A percentile compares a stretch with the other conserved stretches of the same genome.
These are phyloP conservation scores for Botrytis galanthina DNA, from an alignment of 2,329 filamentous ascomycete species.

Conservation along the genomic window DNA sequence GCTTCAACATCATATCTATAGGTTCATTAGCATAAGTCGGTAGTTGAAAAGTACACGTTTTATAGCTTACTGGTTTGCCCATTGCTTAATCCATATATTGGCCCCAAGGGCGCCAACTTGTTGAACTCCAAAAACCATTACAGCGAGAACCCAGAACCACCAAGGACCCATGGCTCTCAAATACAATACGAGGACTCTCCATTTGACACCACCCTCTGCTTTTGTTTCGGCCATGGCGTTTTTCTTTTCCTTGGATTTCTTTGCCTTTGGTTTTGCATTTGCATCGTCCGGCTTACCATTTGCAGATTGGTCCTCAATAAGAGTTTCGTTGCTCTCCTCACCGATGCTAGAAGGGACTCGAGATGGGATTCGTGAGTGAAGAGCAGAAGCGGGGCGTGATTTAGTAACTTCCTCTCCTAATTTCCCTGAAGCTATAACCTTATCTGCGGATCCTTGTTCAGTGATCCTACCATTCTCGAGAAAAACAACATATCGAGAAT, in stretches of 20 bases:
- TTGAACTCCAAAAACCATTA: slow-evolving; percentile 73
- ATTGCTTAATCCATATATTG: slow-evolving; percentile 91
- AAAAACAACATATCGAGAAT: slow-evolving; percentile 76
- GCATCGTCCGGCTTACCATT: slow-evolving; percentile 45
- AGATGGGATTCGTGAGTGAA: slow-evolving; percentile 72
- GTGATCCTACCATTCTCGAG: slow-evolving; percentile 82
- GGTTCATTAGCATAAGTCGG: neutral
- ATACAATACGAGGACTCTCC: slow-evolving; percentile 82
- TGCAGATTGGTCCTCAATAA: slow-evolving; percentile 51
- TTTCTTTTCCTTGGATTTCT: slow-evolving; percentile 38
- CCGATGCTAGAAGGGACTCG: slow-evolving; percentile 73
- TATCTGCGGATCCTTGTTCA: slow-evolving; percentile 71
- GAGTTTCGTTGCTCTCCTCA: slow-evolving; percentile 57
- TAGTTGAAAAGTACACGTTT: neutral
- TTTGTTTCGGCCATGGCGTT: slow-evolving; percentile 71
- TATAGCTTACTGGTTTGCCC: slow-evolving; percentile 78
- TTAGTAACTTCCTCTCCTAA: slow-evolving; percentile 82
- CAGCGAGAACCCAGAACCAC: slow-evolving; percentile 87
- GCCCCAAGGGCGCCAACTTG: slow-evolving; percentile 84
- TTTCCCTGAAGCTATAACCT: slow-evolving; percentile 82
- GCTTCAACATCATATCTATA: slow-evolving; percentile 39
- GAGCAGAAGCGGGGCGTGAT: slow-evolving; percentile 68
- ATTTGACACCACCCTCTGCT: slow-evolving; percentile 81
- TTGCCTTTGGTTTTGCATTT: slow-evolving; percentile 45
- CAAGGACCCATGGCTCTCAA: slow-evolving; percentile 88